Evolutionary conservation across 2,329 filamentous ascomycete genomes (phyloP), one percentile per base, ranked within the genome.

Genomic region (Penicillium sp.): DNA sequence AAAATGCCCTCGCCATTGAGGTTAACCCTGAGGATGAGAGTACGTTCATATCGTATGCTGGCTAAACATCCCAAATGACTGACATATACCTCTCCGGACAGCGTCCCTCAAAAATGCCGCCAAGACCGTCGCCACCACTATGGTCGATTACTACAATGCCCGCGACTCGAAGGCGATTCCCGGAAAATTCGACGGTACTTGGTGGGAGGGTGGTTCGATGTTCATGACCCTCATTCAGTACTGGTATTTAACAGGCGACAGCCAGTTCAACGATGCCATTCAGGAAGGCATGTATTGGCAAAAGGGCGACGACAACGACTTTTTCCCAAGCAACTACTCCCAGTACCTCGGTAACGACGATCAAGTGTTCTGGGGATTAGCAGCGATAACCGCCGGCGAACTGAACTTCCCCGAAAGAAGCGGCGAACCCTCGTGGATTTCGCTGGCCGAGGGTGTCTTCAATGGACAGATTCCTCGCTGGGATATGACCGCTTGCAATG

Each of bases 141-240:
- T 78, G 68, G 69, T 77, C 64, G 60, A 62, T 21, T 74, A 72
- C 56, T 79, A 79, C 57, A 69, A 64, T 37, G 75, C 75, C 29
- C 75, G 78, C 53, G 53, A 68, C 39, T 70, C 73, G 2, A 73
- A 72, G 26, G 67, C 68, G 10, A 72, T 72, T 35, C 74, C 74
- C 4, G 76, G 76, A 43, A 69, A 77, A 49, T 66, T 88, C 28
- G 79, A 81, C 8, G 86, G 84, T 68, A 85, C 84, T 72, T 87
- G 83, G 83, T 87, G 82, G 82, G 79, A 86, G 61, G 80, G 79
- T 12, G 79, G 81, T 49, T 78, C 80, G 21, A 75, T 87, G 73
- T 84, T 83, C 75, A 82, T 82, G 57, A 77, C 80, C 1, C 72
- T 84, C 58, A 73, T 87, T 43, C 81, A 86, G 65, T 86, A 86